Conservation (phyloP, 139 green algal genomes). For the Coelastrella sp. region DNA sequence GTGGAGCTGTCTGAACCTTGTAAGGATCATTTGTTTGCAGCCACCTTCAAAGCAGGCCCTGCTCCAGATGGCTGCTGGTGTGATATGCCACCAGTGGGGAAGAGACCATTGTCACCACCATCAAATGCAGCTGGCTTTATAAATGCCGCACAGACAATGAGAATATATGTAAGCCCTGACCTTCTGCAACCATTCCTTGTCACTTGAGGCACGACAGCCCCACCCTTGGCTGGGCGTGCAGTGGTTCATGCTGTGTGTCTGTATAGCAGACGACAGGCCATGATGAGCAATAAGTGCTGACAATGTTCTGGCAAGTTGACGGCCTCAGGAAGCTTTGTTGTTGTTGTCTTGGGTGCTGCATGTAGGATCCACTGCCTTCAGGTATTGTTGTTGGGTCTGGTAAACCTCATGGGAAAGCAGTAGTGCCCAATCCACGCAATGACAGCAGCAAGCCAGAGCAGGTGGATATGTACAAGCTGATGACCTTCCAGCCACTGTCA, state of each 20-base stretch:
- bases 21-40: conserved; percentile 23
- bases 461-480: conserved; percentile 30
- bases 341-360: not conserved
- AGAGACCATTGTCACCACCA: conserved; percentile 8
- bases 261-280: too few species aligned
- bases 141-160: conserved; percentile 28
- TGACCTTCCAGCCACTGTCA: conserved; percentile 22
- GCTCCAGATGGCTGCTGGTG: conserved; percentile 14
- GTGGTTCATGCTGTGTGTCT: too few species aligned
- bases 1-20: not conserved
- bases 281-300: too few species aligned
- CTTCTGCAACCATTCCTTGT: too few species aligned
- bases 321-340: too few species aligned
- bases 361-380: conserved; percentile 23
- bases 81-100: conserved; percentile 42
- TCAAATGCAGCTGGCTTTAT: not conserved
- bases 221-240: too few species aligned
- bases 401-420: conserved; percentile 11
- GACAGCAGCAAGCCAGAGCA: conserved; percentile 14
- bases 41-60: conserved; percentile 34
- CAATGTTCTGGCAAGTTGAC: too few species aligned
- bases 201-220: too few species aligned
- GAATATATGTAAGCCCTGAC: conserved; percentile 1
- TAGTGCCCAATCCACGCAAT: conserved; percentile 13
- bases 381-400: not conserved